Percentiles rank a stretch among this genome's conserved stretches.
These are phyloP conservation scores for Geotrichum bryndzae DNA, from an alignment of 1,139 yeast genomes.

Conservation along the genomic window DNA sequence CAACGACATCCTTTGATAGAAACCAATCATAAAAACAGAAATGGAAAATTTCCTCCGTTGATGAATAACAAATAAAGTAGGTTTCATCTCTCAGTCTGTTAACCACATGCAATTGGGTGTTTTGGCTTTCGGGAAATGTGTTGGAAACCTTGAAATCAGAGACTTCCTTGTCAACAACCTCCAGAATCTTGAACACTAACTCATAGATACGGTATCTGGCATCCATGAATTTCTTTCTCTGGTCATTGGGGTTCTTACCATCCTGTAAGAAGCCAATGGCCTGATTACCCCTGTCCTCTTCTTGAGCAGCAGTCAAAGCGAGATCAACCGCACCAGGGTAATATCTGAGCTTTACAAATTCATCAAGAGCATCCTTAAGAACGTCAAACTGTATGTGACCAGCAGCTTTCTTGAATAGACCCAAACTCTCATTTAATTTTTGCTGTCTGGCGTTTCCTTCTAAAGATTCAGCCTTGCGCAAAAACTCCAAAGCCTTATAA, in stretches of 20 bases:
- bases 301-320: slow-evolving; percentile 67
- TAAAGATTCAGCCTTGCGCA: slow-evolving; percentile 60
- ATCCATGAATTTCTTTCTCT: slow-evolving; percentile 41
- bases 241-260: slow-evolving; percentile 46
- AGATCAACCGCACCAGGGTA: slow-evolving; percentile 85
- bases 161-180: slow-evolving; percentile 64
- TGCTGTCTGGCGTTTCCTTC: slow-evolving; percentile 67
- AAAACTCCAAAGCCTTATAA: slow-evolving; percentile 87
- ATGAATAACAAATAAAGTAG: slow-evolving; percentile 66
- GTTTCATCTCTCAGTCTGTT: slow-evolving; percentile 61
- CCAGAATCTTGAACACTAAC: slow-evolving; percentile 65
- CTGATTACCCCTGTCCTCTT: slow-evolving; percentile 54
- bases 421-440: slow-evolving; percentile 69
- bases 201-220: slow-evolving; percentile 59
- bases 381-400: slow-evolving; percentile 73
- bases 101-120: slow-evolving; percentile 16
- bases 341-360: slow-evolving; percentile 70
- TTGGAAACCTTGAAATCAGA: slow-evolving; percentile 37
- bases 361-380: slow-evolving; percentile 70
- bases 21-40: slow-evolving; percentile 92
- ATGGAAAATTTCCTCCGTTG: slow-evolving; percentile 78
- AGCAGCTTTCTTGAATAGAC: slow-evolving; percentile 72
- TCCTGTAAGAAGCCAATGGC: slow-evolving; percentile 51
- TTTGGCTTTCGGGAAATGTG: slow-evolving; percentile 29
- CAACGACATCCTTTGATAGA: slow-evolving; percentile 68